Conservation (phyloP, 2,329 filamentous ascomycete genomes). For the Pseudopithomyces chartarum region DNA sequence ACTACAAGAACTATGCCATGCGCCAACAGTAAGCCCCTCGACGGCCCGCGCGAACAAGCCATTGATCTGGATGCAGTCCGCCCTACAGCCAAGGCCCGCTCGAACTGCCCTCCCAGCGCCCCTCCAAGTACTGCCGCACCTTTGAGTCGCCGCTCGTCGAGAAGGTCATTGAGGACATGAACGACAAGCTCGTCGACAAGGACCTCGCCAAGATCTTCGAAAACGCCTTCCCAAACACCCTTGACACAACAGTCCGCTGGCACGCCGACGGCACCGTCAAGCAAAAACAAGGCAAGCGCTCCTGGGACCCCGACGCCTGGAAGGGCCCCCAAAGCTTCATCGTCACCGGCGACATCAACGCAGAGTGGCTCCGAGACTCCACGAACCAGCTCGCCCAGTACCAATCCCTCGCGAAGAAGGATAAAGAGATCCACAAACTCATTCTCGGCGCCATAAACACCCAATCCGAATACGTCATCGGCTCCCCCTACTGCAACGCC, state of each 20-base stretch:
- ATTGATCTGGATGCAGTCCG: constrained; percentile 55
- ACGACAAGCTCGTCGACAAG: constrained; percentile 76
- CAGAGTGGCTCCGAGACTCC: constrained; percentile 89
- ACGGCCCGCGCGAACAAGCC: no score
- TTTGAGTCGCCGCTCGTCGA: constrained; percentile 89
- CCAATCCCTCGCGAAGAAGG: constrained; percentile 80
- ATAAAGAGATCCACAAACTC: constrained; percentile 75
- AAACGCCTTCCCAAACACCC: constrained; percentile 90
- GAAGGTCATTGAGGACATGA: constrained; percentile 82
- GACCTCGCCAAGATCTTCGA: constrained; percentile 93
- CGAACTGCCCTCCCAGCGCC: constrained; percentile 83
- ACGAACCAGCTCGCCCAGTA: constrained; percentile 94
- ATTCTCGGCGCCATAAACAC: constrained; percentile 95
- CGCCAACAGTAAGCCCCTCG: constrained; percentile 60
- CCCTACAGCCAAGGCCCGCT: constrained; percentile 82
- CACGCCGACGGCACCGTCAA: constrained; percentile 68
- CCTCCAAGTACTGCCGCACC: constrained; percentile 79
- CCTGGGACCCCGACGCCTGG: constrained; percentile 64
- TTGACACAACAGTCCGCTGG: constrained; percentile 89
- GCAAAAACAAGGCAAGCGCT: constrained; percentile 44
- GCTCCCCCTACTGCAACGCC: constrained; percentile 95
- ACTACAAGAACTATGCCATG: constrained; percentile 66
- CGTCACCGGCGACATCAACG: constrained; percentile 90
- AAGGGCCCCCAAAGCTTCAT: constrained; percentile 88
- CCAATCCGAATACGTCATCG: constrained; percentile 91